A percentile compares a stretch with the other conserved stretches of the same genome.
Conservation (phyloP, 805 yeast species). For the Metschnikowia borealis region DNA sequence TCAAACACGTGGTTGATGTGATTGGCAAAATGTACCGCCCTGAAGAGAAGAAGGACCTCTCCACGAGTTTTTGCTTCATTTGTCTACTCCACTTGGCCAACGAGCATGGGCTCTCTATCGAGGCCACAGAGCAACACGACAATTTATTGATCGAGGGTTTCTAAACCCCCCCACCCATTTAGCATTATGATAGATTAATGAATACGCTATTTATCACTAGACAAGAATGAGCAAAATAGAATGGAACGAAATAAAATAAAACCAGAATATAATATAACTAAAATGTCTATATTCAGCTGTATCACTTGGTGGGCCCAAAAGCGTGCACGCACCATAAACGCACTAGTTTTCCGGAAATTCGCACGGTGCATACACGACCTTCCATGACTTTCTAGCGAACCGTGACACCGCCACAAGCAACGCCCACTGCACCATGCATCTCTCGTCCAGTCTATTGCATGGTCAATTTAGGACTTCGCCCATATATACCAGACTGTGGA, state of each 20-base stretch:
- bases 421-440: background rate
- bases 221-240: too few relatives aligned
- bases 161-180: background rate
- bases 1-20: slow-evolving; percentile 43
- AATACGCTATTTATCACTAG: too few relatives aligned
- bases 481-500: background rate
- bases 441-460: background rate
- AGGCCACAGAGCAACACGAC: slow-evolving; percentile 40
- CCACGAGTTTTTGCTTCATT: slow-evolving; percentile 83
- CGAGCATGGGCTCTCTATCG: slow-evolving; percentile 67
- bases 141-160: slow-evolving; percentile 32
- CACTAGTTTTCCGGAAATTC: background rate
- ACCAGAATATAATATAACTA: too few relatives aligned
- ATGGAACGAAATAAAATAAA: too few relatives aligned
- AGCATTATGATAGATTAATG: background rate
- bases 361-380: slow-evolving; percentile 14
- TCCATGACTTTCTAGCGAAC: slow-evolving; percentile 6
- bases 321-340: background rate
- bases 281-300: too few relatives aligned
- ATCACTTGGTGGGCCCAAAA: too few relatives aligned
- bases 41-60: slow-evolving; percentile 59
- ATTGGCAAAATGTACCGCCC: slow-evolving; percentile 51
- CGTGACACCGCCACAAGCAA: slow-evolving; percentile 1
- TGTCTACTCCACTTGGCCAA: slow-evolving; percentile 82
- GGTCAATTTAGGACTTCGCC: background rate